Evolutionary conservation across 768 basidiomycete species (phyloP), one percentile per base, ranked within the genome.

Genomic region (Pisolithus microcarpus): DNA sequence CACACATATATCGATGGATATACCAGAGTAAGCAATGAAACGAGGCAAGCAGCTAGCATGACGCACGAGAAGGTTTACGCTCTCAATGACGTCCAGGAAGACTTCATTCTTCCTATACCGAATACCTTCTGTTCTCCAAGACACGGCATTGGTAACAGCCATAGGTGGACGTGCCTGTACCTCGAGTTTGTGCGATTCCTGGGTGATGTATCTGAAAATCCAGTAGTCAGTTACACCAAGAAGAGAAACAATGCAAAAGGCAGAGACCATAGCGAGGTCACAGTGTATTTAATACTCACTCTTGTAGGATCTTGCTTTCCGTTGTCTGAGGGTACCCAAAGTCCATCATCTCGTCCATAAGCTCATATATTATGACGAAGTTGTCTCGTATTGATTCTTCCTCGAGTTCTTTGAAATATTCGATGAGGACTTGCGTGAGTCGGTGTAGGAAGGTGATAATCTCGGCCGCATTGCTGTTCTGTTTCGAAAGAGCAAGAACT

Each of bases 321-420:
- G 96, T 98, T 38, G 95, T 99, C 69, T 98, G 96, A 0, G 96
- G 95, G 65, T 87, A 97, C 7, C 96, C 96, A 70, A 96, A 99
- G 73, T 99, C 96, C 93, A 98, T 97, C 91, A 98, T 97, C 75
- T 99, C 96, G 62, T 98, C 95, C 75, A 99, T 79, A 49, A 98
- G 81, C 66, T 98, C 95, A 68, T 96, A 99, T 46, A 99, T 96
- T 65, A 99, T 96, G 38, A 99, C 96, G 64, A 99, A 99, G 64
- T 99, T 99, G 70, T 99, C 96, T 7, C 96, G 79, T 64, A 99
- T 98, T 44, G 91, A 94, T 74, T 99, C 96, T 64, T 98, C 96
- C 66, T 99, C 96, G 37, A 98, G 84, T 66, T 98, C 96, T 67
- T 98, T 99, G 78, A 99, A 99, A 76, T 99, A 99, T 65, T 98